phyloP scores from a whole-genome alignment of 768 basidiomycete genomes.

The Lactarius pseudohatsudake region DNA sequence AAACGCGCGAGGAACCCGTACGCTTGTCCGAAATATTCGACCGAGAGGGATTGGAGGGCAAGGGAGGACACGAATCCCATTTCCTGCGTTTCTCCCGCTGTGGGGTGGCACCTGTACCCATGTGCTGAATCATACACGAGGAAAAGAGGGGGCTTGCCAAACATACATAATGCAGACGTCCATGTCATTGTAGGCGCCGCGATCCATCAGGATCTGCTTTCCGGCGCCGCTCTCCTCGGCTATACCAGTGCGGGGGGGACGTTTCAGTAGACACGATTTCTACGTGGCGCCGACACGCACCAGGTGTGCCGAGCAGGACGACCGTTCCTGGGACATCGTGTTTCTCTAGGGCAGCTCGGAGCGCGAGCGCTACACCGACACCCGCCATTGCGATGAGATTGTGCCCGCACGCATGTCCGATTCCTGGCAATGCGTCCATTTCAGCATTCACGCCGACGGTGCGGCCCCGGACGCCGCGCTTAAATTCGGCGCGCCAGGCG shows the following conservation, averaged over 20 bases:
- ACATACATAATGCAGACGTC: conserved; percentile 73
- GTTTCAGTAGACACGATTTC: too few relatives aligned
- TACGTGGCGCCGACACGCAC: conserved; percentile 28
- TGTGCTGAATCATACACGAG: background rate
- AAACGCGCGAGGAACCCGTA: conserved; percentile 35
- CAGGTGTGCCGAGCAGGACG: conserved; percentile 74
- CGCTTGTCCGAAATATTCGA: conserved; percentile 77
- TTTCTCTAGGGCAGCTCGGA: conserved; percentile 64
- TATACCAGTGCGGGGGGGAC: conserved; percentile 31
- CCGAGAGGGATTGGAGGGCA: conserved; percentile 63
- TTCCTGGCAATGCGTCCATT: conserved; percentile 60
- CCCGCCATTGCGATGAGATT: conserved; percentile 81
- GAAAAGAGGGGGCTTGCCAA: background rate
- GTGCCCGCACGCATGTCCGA: conserved; percentile 74
- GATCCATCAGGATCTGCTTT: conserved; percentile 70
- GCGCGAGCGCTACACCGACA: conserved; percentile 69
- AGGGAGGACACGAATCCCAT: conserved; percentile 52
- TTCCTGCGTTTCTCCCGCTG: conserved; percentile 52
- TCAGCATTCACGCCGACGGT: conserved; percentile 79
- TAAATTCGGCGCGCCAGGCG: conserved; percentile 76
- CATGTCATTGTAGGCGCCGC: conserved; percentile 79
- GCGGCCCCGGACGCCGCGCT: conserved; percentile 56
- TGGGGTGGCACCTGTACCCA: conserved; percentile 67
- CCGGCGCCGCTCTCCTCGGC: conserved; percentile 81
- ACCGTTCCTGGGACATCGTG: conserved; percentile 66